Conservation (phyloP, 2,329 filamentous ascomycete species). For the Diaporthe ampelina region DNA sequence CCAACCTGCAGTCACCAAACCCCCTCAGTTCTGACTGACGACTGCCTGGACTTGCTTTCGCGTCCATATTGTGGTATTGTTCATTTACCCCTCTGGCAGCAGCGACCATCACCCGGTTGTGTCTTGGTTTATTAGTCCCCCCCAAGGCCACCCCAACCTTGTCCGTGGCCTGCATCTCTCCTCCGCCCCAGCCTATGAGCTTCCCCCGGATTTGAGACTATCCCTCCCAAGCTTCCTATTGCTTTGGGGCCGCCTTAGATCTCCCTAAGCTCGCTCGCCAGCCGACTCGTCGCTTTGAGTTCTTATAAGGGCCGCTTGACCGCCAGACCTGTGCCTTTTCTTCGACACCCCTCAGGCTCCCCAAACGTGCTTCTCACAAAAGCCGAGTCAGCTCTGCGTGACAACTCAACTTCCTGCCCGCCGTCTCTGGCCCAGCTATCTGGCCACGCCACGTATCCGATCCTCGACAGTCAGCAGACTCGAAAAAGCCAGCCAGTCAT, state of each 20-base stretch:
- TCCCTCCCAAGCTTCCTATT: slow-evolving; percentile 28
- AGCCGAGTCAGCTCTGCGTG: slow-evolving; percentile 8
- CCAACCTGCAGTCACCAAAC: background rate
- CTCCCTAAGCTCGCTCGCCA: slow-evolving; percentile 9
- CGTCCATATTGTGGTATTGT: background rate
- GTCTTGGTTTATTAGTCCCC: slow-evolving; percentile 10
- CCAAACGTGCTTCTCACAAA: background rate
- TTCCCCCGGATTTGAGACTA: slow-evolving; percentile 3
- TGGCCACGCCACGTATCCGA: slow-evolving; percentile 7
- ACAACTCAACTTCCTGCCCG: background rate
- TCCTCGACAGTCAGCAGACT: slow-evolving; percentile 2
- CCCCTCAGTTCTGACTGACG: slow-evolving; percentile 12
- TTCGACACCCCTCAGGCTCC: background rate
- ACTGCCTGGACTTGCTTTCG: slow-evolving; percentile 22
- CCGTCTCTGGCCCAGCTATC: slow-evolving; percentile 8
- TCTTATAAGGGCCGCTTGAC: slow-evolving; percentile 35
- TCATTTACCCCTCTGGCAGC: slow-evolving; percentile 11
- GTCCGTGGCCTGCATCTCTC: slow-evolving; percentile 30
- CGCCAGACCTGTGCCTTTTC: slow-evolving; percentile 29
- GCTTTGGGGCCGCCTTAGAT: slow-evolving; percentile 21
- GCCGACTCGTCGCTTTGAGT: slow-evolving; percentile 11
- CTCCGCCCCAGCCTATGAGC: slow-evolving; percentile 36
- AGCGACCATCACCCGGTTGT: slow-evolving; percentile 18
- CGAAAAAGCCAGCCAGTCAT: background rate
- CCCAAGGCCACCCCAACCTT: slow-evolving; percentile 9